Percentiles rank a stretch among this genome's conserved stretches.
Conservation (phyloP, 495 filamentous ascomycete genomes). For the Penicillium riverlandense region DNA sequence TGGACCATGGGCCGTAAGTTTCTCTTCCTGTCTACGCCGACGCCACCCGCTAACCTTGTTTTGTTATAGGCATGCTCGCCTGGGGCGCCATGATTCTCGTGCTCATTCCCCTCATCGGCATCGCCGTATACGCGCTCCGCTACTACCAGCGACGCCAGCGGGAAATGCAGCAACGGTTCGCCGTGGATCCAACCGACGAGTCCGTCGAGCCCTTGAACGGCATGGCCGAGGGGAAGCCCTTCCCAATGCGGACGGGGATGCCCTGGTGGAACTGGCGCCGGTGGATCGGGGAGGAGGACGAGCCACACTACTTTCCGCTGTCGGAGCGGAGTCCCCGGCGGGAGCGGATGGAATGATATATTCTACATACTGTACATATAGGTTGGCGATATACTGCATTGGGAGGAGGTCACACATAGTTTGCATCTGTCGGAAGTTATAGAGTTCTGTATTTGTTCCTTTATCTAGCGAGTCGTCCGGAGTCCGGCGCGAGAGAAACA, state of each 20-base stretch:
- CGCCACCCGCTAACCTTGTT: background rate
- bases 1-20: constrained; percentile 7
- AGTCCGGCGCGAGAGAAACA: too few relatives aligned
- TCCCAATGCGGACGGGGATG: background rate
- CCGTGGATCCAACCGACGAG: constrained; percentile 7
- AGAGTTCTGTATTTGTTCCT: too few relatives aligned
- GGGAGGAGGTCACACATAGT: background rate
- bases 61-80: constrained; percentile 4
- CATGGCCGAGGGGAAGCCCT: constrained; percentile 11
- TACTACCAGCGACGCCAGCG: constrained; percentile 5
- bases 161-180: background rate
- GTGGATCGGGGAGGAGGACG: constrained; percentile 16
- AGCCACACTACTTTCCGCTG: constrained; percentile 24
- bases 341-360: constrained; percentile 7
- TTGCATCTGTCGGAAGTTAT: too few relatives aligned
- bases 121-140: constrained; percentile 7
- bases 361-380: background rate
- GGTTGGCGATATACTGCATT: background rate
- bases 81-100: constrained; percentile 8
- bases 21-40: background rate
- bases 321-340: constrained; percentile 14
- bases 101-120: constrained; percentile 2
- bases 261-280: constrained; percentile 34
- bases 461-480: too few relatives aligned
- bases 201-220: constrained; percentile 18